Evolutionary conservation across 139 green algal species (phyloP).

Genomic region (Micromonas pusilla): DNA sequence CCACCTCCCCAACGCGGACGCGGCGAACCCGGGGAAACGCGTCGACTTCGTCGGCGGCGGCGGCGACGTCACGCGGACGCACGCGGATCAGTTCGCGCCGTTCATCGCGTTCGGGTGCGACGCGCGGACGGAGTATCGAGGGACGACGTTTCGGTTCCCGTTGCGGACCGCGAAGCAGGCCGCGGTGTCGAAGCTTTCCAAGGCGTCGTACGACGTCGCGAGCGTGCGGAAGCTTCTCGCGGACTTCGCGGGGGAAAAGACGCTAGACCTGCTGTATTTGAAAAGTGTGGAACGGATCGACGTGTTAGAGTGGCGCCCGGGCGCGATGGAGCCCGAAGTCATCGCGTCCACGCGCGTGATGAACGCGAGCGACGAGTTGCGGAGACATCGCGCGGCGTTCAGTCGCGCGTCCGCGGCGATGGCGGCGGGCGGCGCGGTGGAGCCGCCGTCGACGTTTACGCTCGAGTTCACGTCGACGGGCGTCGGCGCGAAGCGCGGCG

Average conservation of each 20-base stretch:
- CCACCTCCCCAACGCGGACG: conserved; percentile 22
- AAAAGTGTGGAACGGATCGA: conserved; percentile 37
- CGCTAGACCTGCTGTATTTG: conserved; percentile 55
- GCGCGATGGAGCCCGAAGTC: neutral
- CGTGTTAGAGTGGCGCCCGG: neutral
- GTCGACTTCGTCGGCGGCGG: conserved; percentile 55
- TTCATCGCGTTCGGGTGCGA: conserved; percentile 44
- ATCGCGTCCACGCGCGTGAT: neutral
- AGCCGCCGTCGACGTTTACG: neutral
- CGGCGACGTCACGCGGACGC: neutral
- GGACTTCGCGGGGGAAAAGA: conserved; percentile 45
- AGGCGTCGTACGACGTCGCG: conserved; percentile 53
- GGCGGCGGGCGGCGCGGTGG: too few species aligned
- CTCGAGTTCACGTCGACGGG: neutral
- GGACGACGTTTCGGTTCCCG: conserved; percentile 73
- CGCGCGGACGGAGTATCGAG: conserved; percentile 41
- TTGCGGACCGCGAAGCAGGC: conserved; percentile 43
- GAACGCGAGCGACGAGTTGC: neutral
- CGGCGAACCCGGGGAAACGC: conserved; percentile 56
- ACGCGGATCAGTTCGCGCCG: conserved; percentile 48
- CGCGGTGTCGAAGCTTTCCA: conserved; percentile 51
- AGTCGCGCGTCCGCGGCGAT: neutral
- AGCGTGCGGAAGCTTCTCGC: conserved; percentile 48
- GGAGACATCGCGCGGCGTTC: neutral
- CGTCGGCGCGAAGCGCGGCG: neutral